Base-by-base conservation (phyloP, 768 basidiomycete species). In the Leccinum boreale region DNA sequence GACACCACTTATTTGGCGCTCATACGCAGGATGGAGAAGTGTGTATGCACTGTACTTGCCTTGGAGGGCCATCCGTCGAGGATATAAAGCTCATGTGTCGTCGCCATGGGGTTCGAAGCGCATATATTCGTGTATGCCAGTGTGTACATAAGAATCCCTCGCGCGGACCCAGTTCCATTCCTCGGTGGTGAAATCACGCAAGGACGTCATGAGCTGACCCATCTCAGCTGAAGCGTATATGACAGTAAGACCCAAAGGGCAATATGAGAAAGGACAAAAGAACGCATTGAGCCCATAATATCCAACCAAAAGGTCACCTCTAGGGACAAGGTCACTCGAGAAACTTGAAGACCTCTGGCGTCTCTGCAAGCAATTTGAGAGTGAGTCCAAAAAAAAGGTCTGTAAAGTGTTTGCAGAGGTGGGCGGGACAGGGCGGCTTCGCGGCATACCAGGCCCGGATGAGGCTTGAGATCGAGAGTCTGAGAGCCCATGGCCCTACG, bases 141-240 rank as follows among this genome's bases (percentile, higher is more conserved):
- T 58, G 12, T 57, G 55, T 7, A 63, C 19, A 47, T 65, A n/a
- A 0, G 65, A 61, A 2, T 67, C 65, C 24, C 68, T 70, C 15
- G 69, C 59, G 29, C 79, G 76, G 47, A 79, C 65, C 78, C 79
- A 85, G 62, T 80, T 81, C 83, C 84, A 85, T 12, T 59, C 77
- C 65, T 83, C 83, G 4, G 61, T 71, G 4, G 66, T 67, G 55
- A 78, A 81, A 57, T 81, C 74, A 24, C 81, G 77, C 50, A 75
- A 72, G 10, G 81, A 82, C 52, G 76, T 80, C 67, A 81, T 73
- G 17, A 82, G 66, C 9, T 68, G 67, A 39, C 73, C 78, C 49
- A 74, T 75, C 64, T 78, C 58, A 4, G 56, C 66, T 62, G 24
- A 33, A 26, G 26, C 19, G 11, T 8, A 36, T 31, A 3, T 11